Conservation (phyloP, 169 alveolate genomes). For the Plasmodium gonderi region DNA sequence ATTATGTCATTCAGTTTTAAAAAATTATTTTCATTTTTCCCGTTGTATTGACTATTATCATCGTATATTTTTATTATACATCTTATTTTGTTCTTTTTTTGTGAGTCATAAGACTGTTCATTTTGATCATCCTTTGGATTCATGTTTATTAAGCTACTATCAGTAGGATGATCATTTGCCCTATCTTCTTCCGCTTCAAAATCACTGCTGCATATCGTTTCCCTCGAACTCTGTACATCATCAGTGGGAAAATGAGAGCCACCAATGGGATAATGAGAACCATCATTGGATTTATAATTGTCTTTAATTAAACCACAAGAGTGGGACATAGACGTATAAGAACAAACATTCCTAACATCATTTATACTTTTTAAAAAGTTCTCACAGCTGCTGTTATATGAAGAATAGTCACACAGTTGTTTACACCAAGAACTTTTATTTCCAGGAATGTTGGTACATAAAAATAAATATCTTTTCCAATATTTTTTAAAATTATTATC, state of each 20-base stretch:
- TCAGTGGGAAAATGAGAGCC: neutral
- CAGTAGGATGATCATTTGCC: neutral
- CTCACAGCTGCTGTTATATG: slow-evolving; percentile 16
- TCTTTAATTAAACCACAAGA: neutral
- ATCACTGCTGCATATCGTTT: slow-evolving; percentile 20
- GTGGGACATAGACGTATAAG: neutral
- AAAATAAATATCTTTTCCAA: slow-evolving; percentile 73
- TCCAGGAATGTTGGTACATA: slow-evolving; percentile 69
- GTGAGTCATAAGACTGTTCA: neutral
- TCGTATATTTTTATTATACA: slow-evolving; percentile 70
- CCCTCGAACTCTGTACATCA: neutral
- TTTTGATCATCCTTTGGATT: neutral
- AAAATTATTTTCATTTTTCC: slow-evolving; percentile 32
- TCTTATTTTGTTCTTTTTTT: slow-evolving; percentile 17
- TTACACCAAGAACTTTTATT: slow-evolving; percentile 58
- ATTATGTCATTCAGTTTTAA: slow-evolving; percentile 65
- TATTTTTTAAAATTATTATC: slow-evolving; percentile 40
- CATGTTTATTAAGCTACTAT: neutral
- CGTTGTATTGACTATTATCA: slow-evolving; percentile 70
- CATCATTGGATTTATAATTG: neutral
- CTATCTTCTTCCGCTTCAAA: neutral
- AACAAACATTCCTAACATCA: neutral
- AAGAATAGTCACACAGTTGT: slow-evolving; percentile 62
- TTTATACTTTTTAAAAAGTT: slow-evolving; percentile 45
- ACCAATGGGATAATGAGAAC: neutral